Conservation (phyloP, 345 rosid genomes). For the Angophora floribunda region DNA sequence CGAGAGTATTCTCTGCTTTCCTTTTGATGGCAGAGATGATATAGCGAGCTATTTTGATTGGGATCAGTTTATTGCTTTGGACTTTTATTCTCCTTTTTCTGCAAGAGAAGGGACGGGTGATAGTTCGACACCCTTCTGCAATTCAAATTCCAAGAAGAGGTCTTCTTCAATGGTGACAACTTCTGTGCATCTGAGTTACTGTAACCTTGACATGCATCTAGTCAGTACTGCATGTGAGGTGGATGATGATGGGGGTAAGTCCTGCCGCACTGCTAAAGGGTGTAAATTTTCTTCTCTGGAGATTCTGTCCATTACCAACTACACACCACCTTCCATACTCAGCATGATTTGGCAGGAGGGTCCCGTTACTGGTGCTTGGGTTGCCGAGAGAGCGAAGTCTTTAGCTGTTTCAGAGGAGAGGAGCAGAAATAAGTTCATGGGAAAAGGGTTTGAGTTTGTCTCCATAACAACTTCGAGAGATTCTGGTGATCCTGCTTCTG, state of each 20-base stretch:
- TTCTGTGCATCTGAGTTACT: constrained; percentile 43
- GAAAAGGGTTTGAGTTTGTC: constrained; percentile 61
- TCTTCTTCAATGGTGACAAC: constrained; percentile 21
- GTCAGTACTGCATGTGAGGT: constrained; percentile 27
- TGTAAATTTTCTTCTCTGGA: constrained; percentile 32
- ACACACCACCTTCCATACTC: constrained; percentile 38
- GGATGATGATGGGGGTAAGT: constrained; percentile 12
- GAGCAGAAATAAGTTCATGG: constrained; percentile 28
- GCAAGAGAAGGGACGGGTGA: constrained; percentile 21
- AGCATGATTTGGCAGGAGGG: constrained; percentile 76
- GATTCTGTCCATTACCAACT: constrained; percentile 36
- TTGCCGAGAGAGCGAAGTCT: constrained; percentile 64
- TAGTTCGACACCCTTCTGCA: background rate
- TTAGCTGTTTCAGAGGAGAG: constrained; percentile 51
- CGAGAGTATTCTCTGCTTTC: constrained; percentile 68
- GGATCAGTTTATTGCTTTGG: constrained; percentile 61
- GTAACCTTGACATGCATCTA: constrained; percentile 48
- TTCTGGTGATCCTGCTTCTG: constrained; percentile 40
- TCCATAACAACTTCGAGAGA: constrained; percentile 42
- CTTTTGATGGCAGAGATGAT: constrained; percentile 33
- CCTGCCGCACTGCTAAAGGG: background rate
- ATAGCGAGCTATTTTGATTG: constrained; percentile 21
- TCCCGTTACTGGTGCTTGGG: constrained; percentile 45
- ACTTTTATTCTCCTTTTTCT: constrained; percentile 34
- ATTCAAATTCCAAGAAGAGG: constrained; percentile 22